A percentile compares a stretch with the other conserved stretches of the same genome.
phyloP scores from a whole-genome alignment of 2,329 filamentous ascomycete genomes.

The Fusarium lyarnte region DNA sequence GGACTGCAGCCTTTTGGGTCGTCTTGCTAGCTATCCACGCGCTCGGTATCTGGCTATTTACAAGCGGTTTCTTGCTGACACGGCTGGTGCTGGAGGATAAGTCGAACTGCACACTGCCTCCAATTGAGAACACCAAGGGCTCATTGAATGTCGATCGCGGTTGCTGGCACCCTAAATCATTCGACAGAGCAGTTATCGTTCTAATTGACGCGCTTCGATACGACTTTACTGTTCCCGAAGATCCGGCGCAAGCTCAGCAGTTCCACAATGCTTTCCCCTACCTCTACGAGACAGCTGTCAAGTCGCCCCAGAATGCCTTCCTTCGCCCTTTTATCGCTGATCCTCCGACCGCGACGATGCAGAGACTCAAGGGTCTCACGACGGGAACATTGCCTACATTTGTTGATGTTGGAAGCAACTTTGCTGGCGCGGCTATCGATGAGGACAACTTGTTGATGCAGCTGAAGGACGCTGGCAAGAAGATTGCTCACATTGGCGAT shows the following conservation, averaged over 20 bases:
- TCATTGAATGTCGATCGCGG: conserved; percentile 65
- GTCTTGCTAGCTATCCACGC: conserved; percentile 79
- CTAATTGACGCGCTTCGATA: conserved; percentile 95
- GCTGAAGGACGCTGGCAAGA: conserved; percentile 71
- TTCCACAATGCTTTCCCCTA: conserved; percentile 92
- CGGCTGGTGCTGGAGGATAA: conserved; percentile 81
- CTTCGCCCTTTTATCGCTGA: conserved; percentile 96
- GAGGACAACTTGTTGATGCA: conserved; percentile 84
- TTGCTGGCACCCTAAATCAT: conserved; percentile 96
- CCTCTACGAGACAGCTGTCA: conserved; percentile 81
- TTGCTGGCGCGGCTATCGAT: conserved; percentile 93
- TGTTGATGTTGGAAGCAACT: conserved; percentile 92
- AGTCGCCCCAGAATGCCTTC: conserved; percentile 83
- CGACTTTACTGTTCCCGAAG: conserved; percentile 88
- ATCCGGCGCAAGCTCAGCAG: conserved; percentile 51
- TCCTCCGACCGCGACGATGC: conserved; percentile 91
- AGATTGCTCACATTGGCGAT: conserved; percentile 93
- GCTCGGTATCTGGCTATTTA: conserved; percentile 89
- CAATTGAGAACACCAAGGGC: conserved; percentile 62
- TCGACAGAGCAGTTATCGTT: conserved; percentile 89
- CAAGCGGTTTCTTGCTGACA: conserved; percentile 92
- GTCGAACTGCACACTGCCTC: conserved; percentile 74
- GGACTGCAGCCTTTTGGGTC: conserved; percentile 73
- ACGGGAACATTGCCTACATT: conserved; percentile 96
- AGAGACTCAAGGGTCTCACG: conserved; percentile 91